These are phyloP conservation scores for Polygonum aviculare DNA, from an alignment of 148 eudicot species.

Conservation along the genomic window DNA sequence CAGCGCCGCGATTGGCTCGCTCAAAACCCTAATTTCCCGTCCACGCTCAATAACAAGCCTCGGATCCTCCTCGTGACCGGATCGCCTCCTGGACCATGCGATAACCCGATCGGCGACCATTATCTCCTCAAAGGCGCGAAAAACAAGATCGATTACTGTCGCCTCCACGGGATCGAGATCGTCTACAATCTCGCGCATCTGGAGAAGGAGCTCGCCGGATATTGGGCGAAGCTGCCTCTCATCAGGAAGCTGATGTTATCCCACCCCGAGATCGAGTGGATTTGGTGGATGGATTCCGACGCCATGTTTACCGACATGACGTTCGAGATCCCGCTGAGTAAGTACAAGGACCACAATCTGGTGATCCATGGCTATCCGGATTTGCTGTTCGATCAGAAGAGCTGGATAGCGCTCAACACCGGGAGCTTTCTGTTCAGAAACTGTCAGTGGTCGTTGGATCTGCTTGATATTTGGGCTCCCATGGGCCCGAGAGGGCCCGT, in stretches of 20 bases:
- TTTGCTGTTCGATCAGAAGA: constrained; percentile 36
- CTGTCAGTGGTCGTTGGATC: constrained; percentile 61
- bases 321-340: constrained; percentile 51
- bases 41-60: constrained; percentile 29
- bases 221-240: constrained; percentile 66
- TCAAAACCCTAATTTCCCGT: constrained; percentile 32
- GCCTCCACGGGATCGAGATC: constrained; percentile 64
- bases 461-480: constrained; percentile 45
- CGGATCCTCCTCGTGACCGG: constrained; percentile 65
- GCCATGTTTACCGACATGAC: constrained; percentile 74
- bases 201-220: constrained; percentile 54
- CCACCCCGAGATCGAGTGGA: constrained; percentile 78
- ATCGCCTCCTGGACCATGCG: constrained; percentile 65
- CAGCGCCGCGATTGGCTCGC: constrained; percentile 34
- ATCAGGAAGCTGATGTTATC: constrained; percentile 60
- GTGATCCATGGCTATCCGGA: constrained; percentile 70
- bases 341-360: constrained; percentile 42
- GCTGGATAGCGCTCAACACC: constrained; percentile 58
- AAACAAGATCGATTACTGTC: constrained; percentile 77
- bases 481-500: constrained; percentile 54
- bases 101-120: constrained; percentile 68
- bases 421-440: constrained; percentile 63
- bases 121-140: constrained; percentile 55
- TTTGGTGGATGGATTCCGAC: constrained; percentile 90
- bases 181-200: constrained; percentile 62